A percentile compares a stretch with the other conserved stretches of the same genome.
phyloP scores from a whole-genome alignment of 495 filamentous ascomycete species.

The Daldinia caldariorum region DNA sequence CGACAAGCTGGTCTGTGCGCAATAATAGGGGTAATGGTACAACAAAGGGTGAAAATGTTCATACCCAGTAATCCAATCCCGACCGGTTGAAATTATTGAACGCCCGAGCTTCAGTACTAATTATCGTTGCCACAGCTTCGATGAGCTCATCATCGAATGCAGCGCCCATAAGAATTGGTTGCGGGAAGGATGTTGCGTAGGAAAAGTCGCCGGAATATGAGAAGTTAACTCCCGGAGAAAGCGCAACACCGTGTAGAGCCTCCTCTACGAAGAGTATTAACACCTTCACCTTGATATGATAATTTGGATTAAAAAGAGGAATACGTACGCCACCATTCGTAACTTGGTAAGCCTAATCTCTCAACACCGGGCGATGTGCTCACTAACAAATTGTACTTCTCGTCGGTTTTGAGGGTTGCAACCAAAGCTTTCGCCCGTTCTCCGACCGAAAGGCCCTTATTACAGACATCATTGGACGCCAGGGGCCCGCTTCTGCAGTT shows the following conservation, averaged over 20 bases:
- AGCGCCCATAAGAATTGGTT: conserved; percentile 66
- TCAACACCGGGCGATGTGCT: conserved; percentile 63
- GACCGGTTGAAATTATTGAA: conserved; percentile 67
- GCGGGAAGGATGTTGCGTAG: conserved; percentile 69
- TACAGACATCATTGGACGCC: conserved; percentile 40
- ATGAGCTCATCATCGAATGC: conserved; percentile 69
- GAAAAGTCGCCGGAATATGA: conserved; percentile 59
- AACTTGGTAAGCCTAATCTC: conserved; percentile 64
- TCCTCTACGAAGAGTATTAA: conserved; percentile 42
- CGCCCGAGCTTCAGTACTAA: conserved; percentile 68
- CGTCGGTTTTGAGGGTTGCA: conserved; percentile 42
- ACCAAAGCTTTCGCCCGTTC: conserved; percentile 36
- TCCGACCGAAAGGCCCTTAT: conserved; percentile 30
- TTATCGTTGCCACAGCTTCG: conserved; percentile 62
- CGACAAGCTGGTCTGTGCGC: not conserved
- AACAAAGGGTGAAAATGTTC: not conserved
- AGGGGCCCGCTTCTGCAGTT: conserved; percentile 42
- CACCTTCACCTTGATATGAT: not conserved
- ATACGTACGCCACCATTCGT: conserved; percentile 59
- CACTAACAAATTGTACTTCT: conserved; percentile 64
- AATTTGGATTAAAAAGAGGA: conserved; percentile 11
- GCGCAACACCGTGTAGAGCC: conserved; percentile 69
- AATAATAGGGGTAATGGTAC: not conserved
- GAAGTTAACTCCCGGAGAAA: conserved; percentile 61
- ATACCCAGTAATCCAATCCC: conserved; percentile 63